Conservation (phyloP, 257 asterid genomes). For the Solanum acaule region DNA sequence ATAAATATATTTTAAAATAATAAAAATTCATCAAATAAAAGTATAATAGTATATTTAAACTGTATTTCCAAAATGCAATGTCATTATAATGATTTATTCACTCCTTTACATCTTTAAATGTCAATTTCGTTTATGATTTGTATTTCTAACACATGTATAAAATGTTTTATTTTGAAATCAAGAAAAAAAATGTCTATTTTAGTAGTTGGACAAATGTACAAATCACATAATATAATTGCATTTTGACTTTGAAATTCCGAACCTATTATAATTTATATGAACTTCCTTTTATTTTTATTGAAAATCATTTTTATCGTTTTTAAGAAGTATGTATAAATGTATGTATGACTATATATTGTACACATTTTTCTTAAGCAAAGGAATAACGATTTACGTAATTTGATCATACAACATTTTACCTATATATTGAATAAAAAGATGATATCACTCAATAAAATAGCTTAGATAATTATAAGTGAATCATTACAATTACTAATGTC, state of each 20-base stretch:
- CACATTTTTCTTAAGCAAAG: not conserved
- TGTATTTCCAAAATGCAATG: not conserved
- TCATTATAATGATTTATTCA: not conserved
- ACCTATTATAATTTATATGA: not conserved
- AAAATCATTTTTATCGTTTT: no score
- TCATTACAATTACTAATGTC: not conserved
- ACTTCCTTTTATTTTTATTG: no score
- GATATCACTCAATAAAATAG: not conserved
- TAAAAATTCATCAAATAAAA: not conserved
- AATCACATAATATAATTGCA: no score
- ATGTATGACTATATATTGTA: not conserved
- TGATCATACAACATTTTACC: not conserved
- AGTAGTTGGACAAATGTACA: not conserved
- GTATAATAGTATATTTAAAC: not conserved
- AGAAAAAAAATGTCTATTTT: no score
- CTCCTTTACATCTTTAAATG: not conserved
- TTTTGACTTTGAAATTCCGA: not conserved
- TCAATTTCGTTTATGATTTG: not conserved
- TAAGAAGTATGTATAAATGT: no score
- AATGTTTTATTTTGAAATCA: no score
- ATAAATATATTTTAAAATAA: no score
- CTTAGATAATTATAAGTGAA: no score
- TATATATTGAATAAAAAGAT: no score
- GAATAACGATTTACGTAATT: not conserved
- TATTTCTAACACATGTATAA: no score